These are phyloP conservation scores for Lactifluus hygrophoroides DNA, from an alignment of 768 basidiomycete genomes.

Conservation along the genomic window DNA sequence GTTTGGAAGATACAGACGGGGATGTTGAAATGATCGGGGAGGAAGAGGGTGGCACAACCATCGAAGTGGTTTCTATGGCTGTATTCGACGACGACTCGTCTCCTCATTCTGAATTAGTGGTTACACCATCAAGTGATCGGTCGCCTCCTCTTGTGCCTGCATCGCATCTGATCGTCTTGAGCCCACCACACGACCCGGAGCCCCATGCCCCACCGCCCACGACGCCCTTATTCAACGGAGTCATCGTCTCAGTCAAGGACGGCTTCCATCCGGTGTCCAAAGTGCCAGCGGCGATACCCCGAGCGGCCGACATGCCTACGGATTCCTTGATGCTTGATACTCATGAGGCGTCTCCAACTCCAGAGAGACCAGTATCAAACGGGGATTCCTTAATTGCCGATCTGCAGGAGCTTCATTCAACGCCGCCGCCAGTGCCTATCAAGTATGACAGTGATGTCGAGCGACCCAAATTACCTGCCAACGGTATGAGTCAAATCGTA, in stretches of 20 bases:
- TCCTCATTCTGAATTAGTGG: constrained; percentile 8
- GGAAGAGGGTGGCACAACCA: neutral
- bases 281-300: neutral
- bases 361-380: neutral
- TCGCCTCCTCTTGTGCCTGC: neutral
- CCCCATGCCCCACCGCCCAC: neutral
- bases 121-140: constrained; percentile 12
- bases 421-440: neutral
- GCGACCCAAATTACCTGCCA: neutral
- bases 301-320: neutral
- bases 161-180: constrained; percentile 5
- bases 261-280: neutral
- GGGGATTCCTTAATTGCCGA: neutral
- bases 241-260: constrained; percentile 4
- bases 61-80: neutral
- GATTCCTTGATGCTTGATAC: neutral
- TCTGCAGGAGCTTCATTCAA: neutral
- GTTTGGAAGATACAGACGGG: constrained; percentile 11
- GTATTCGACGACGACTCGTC: constrained; percentile 6
- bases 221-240: neutral
- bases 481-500: neutral
- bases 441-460: neutral
- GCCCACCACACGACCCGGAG: neutral
- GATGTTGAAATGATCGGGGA: constrained; percentile 11
- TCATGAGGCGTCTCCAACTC: neutral